These are phyloP conservation scores for Gardenia jasminoides DNA, from an alignment of 257 asterid species.

Conservation along the genomic window DNA sequence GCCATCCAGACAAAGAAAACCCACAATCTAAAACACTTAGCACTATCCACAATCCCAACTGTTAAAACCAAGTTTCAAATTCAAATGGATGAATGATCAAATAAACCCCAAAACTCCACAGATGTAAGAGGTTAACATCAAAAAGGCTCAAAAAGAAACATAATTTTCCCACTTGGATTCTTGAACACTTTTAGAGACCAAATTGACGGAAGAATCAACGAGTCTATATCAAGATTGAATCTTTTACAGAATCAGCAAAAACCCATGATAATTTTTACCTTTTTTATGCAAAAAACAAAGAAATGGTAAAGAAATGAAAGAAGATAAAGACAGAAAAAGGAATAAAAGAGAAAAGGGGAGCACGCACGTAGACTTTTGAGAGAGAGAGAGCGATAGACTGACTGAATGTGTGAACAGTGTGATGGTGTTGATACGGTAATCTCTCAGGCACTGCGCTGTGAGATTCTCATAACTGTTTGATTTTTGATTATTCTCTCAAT, in stretches of 20 bases:
- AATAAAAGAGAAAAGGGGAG: neutral
- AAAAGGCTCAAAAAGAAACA: neutral
- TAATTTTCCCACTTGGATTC: conserved; percentile 1
- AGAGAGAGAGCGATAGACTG: neutral
- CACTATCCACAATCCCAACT: neutral
- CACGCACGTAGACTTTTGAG: neutral
- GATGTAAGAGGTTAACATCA: neutral
- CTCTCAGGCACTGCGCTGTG: neutral
- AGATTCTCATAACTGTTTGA: conserved; percentile 1
- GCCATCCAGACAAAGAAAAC: neutral
- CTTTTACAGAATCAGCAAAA: neutral
- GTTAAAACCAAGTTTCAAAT: neutral
- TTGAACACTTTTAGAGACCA: neutral
- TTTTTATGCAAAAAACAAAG: neutral
- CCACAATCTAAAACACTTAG: neutral
- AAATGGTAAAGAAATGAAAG: neutral
- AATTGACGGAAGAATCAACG: neutral
- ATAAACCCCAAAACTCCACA: neutral
- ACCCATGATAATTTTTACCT: neutral
- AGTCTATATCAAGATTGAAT: neutral
- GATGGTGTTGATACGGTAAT: neutral
- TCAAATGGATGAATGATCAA: neutral
- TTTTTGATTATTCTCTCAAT: conserved; percentile 2
- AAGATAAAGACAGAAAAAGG: neutral
- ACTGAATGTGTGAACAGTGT: neutral